These are phyloP conservation scores for Penicillium paneum DNA, from an alignment of 2,329 filamentous ascomycete genomes.

Conservation along the genomic window DNA sequence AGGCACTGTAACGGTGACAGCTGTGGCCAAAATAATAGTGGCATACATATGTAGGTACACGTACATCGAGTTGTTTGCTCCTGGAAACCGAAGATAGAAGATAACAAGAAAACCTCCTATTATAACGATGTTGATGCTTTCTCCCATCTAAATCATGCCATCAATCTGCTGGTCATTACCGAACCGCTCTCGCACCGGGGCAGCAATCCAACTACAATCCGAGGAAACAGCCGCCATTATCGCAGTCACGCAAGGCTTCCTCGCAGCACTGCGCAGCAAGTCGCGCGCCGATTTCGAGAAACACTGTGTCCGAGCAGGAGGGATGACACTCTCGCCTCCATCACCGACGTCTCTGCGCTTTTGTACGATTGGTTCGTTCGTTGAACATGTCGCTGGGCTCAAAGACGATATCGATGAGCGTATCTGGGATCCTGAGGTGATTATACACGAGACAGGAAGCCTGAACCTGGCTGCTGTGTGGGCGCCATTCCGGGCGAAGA, in stretches of 20 bases:
- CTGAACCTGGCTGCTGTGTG: constrained; percentile 32
- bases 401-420: constrained; percentile 34
- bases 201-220: constrained; percentile 2
- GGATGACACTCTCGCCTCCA: constrained; percentile 36
- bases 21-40: background rate
- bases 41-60: background rate
- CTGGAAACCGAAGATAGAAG: background rate
- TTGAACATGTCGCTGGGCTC: constrained; percentile 31
- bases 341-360: constrained; percentile 31
- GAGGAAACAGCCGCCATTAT: constrained; percentile 27
- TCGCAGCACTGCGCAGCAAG: constrained; percentile 31
- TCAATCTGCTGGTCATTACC: constrained; percentile 19
- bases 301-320: constrained; percentile 34
- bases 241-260: constrained; percentile 29
- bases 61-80: background rate
- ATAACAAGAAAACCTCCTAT: background rate
- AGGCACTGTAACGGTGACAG: constrained; percentile 7
- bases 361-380: constrained; percentile 36
- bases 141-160: background rate
- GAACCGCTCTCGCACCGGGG: background rate
- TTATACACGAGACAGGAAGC: constrained; percentile 25
- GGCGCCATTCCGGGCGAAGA: constrained; percentile 36
- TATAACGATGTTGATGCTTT: background rate
- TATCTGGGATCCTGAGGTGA: constrained; percentile 36
- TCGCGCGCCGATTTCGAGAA: constrained; percentile 33